Evolutionary conservation across 2,329 filamentous ascomycete genomes (phyloP), one percentile per base, ranked within the genome.

Genomic region (Fusarium lateritium): DNA sequence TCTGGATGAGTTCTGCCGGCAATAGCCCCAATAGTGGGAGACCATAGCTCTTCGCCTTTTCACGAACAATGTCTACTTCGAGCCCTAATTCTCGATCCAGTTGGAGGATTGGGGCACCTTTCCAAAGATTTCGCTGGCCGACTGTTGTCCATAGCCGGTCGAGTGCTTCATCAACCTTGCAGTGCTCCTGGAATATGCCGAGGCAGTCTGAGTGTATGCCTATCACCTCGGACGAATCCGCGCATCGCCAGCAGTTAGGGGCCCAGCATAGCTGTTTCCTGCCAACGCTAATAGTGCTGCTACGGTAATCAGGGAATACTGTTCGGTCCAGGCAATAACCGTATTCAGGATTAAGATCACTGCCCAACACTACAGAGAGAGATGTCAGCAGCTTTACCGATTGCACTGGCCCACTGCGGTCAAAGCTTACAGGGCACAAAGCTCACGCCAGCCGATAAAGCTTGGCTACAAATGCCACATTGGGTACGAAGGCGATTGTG

Each of bases 61-160:
- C 46, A 28, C 61, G 61, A 17, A 65, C 46, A 36, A 65, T 50
- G 5, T 31, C 42, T 2, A 54, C 15, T 5, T 59, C 36, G 4
- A 54, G 21, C 2, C n/a, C 43, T 9, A n/a, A n/a, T 44, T 49
- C 53, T 2, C 46, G 46, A 24, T 54, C 61, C 3, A 60, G 31
- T 3, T 60, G 53, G 39, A 65, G 46, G 6, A 13, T 13, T 6
- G 61, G 61, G 4, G 62, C 61, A 2, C 24, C 46, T n/a, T 26
- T 51, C 61, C 62, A 65, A 6, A 42, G 42, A 11, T 65, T 65
- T 1, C 19, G 45, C 5, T 49, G 43, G 7, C 54, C 36, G 31
- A 44, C n/a, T 24, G 24, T 53, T 8, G 43, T 26, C 62, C 62
- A 65, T 8, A 65, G 6, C 10, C 62, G 34, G 13, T 65, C 42